Evolutionary conservation across 2,329 filamentous ascomycete genomes (phyloP).

Genomic region (Aspergillus terreus): DNA sequence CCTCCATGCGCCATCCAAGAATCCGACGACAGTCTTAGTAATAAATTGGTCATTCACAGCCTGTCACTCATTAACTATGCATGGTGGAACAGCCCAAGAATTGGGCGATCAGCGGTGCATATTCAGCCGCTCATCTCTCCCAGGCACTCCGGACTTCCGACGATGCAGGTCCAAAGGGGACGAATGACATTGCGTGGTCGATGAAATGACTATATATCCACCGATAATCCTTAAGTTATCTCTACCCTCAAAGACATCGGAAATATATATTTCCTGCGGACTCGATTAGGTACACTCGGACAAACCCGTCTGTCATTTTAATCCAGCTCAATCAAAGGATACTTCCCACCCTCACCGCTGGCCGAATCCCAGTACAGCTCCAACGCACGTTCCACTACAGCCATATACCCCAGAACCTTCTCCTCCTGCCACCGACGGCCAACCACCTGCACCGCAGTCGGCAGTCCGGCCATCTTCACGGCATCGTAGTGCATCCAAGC

Average conservation of each 20-base stretch:
- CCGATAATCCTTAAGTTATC: neutral
- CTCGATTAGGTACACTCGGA: neutral
- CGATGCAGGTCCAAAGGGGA: too few relatives aligned
- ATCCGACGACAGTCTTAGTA: too few relatives aligned
- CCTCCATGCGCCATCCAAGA: too few relatives aligned
- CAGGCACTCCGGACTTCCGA: too few relatives aligned
- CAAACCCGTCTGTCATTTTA: slow-evolving; percentile 10
- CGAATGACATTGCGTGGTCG: too few relatives aligned
- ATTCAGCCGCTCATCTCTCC: neutral
- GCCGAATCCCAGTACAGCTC: slow-evolving; percentile 42
- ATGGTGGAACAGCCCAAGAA: neutral
- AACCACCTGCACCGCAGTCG: slow-evolving; percentile 80
- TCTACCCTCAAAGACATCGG: too few relatives aligned
- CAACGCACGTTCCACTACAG: slow-evolving; percentile 70
- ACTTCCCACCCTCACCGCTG: slow-evolving; percentile 32
- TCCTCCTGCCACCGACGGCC: slow-evolving; percentile 79
- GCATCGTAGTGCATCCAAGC: slow-evolving; percentile 86
- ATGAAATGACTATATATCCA: too few relatives aligned
- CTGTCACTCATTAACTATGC: neutral
- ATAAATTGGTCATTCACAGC: too few relatives aligned
- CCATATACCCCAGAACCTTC: slow-evolving; percentile 79
- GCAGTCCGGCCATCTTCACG: slow-evolving; percentile 77
- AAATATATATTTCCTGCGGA: neutral
- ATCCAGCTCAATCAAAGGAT: slow-evolving; percentile 36
- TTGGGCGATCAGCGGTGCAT: neutral